Percentiles rank a stretch among this genome's conserved stretches.
These are phyloP conservation scores for Amanita fuliginea DNA, from an alignment of 768 basidiomycete species.

Conservation along the genomic window DNA sequence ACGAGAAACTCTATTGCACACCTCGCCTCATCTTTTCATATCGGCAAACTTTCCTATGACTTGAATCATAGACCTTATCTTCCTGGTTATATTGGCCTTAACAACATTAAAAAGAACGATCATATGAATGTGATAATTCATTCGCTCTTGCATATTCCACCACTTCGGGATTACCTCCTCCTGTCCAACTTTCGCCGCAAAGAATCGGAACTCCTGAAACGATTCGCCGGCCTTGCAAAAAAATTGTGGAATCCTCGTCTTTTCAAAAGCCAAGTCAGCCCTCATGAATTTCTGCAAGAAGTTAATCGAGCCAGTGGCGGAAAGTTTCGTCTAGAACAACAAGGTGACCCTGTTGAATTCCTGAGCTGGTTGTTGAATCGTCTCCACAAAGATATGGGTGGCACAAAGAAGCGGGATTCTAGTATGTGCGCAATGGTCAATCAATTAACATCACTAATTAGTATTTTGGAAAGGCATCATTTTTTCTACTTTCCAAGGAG, in stretches of 20 bases:
- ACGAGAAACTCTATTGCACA: constrained; percentile 42
- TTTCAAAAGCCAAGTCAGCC: constrained; percentile 97
- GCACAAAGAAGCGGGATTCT: constrained; percentile 85
- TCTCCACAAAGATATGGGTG: constrained; percentile 87
- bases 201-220: constrained; percentile 77
- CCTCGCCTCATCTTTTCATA: constrained; percentile 45
- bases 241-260: constrained; percentile 94
- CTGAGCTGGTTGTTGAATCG: constrained; percentile 91
- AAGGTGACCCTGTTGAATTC: constrained; percentile 96
- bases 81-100: constrained; percentile 91
- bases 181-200: constrained; percentile 65
- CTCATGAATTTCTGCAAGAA: constrained; percentile 98
- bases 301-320: constrained; percentile 82
- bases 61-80: constrained; percentile 72
- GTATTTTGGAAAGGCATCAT: constrained; percentile 55
- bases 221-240: constrained; percentile 80
- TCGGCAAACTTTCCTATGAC: constrained; percentile 76
- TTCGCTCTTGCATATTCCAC: constrained; percentile 81
- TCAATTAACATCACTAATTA: neutral
- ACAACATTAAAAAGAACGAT: constrained; percentile 96
- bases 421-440: constrained; percentile 39
- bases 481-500: constrained; percentile 90
- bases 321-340: constrained; percentile 86
- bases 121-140: constrained; percentile 98
- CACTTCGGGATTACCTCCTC: constrained; percentile 80